Evolutionary conservation across 352 stramenopile genomes (phyloP).

Genomic region (Sclerospora graminicola): DNA sequence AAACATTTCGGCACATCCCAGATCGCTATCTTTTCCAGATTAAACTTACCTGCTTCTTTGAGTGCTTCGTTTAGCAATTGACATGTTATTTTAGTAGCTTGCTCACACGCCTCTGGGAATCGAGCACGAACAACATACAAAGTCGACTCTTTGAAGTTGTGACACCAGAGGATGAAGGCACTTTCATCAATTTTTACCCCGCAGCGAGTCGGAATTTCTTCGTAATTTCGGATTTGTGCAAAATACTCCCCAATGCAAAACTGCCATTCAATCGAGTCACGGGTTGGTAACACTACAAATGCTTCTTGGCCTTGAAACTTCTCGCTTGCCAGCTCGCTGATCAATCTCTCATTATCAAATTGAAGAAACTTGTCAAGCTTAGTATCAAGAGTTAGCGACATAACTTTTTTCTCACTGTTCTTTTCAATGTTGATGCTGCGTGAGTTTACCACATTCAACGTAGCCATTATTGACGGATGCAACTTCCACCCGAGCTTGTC

Average conservation of each 20-base stretch:
- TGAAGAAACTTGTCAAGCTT: conserved; percentile 30
- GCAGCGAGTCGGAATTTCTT: conserved; percentile 27
- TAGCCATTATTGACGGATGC: conserved; percentile 34
- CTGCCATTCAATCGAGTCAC: conserved; percentile 56
- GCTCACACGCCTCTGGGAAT: conserved; percentile 11
- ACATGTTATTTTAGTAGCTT: conserved; percentile 4
- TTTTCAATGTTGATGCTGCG: conserved; percentile 3
- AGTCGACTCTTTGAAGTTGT: conserved; percentile 49
- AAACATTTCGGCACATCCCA: conserved; percentile 31
- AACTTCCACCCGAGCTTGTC: conserved; percentile 44
- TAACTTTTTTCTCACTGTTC: background rate
- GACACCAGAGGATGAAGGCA: conserved; percentile 52
- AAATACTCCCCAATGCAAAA: conserved; percentile 50
- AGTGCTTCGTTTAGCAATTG: conserved; percentile 26
- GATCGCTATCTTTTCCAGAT: conserved; percentile 28
- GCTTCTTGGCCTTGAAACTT: conserved; percentile 23
- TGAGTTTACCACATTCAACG: conserved; percentile 12
- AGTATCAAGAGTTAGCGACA: conserved; percentile 23
- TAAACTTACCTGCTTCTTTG: conserved; percentile 30
- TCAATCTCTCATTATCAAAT: conserved; percentile 25
- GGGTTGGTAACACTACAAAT: conserved; percentile 34
- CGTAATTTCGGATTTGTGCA: conserved; percentile 21
- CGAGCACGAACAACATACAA: conserved; percentile 41
- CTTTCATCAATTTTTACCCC: conserved; percentile 28
- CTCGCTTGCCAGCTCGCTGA: conserved; percentile 19